These are phyloP conservation scores for Fusarium subglutinans DNA, from an alignment of 2,329 filamentous ascomycete species.

Conservation along the genomic window DNA sequence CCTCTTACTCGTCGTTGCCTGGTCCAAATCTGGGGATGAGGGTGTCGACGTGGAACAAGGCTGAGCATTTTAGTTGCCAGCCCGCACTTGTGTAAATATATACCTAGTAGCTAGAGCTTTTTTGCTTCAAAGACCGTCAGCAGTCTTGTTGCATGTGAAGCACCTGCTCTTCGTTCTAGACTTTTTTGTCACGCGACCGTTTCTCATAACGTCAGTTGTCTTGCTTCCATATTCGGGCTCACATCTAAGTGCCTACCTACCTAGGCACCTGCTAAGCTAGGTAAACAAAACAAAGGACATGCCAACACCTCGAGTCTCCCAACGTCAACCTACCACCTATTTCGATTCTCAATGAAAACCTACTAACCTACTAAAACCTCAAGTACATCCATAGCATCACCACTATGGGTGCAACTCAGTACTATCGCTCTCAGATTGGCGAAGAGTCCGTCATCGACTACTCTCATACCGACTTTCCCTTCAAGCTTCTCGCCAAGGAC, in stretches of 20 bases:
- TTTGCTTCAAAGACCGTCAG: not conserved
- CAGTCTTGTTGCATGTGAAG: conserved; percentile 12
- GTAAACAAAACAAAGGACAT: not conserved
- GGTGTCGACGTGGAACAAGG: conserved; percentile 12
- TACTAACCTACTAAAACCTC: not conserved
- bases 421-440: conserved; percentile 68
- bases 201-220: not conserved
- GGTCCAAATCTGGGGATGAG: conserved; percentile 4
- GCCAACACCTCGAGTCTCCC: not conserved
- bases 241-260: not conserved
- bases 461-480: conserved; percentile 67
- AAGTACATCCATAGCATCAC: not conserved
- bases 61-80: conserved; percentile 1
- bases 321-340: not conserved
- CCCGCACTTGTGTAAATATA: not conserved
- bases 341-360: not conserved
- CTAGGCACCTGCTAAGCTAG: not conserved
- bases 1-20: conserved; percentile 23
- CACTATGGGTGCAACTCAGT: conserved; percentile 54
- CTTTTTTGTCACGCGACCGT: not conserved
- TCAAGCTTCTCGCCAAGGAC: conserved; percentile 61
- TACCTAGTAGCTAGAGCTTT: not conserved
- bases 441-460: conserved; percentile 67
- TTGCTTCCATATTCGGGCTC: not conserved
- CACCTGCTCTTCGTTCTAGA: not conserved